These are phyloP conservation scores for Diplodia scrobiculata DNA, from an alignment of 2,329 filamentous ascomycete genomes.

Conservation along the genomic window DNA sequence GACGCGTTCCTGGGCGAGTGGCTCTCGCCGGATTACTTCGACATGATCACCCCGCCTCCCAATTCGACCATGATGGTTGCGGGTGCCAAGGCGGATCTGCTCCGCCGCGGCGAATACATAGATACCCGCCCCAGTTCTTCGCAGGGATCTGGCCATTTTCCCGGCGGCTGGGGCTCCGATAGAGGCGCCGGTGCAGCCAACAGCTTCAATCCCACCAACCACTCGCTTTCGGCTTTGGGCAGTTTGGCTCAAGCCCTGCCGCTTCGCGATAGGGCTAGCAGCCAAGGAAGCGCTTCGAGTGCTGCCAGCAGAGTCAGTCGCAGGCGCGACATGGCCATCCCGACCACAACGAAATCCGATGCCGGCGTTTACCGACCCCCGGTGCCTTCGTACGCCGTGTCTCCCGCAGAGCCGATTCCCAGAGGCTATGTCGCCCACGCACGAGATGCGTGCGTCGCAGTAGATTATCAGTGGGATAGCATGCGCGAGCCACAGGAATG, in stretches of 20 bases:
- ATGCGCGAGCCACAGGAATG: slow-evolving; percentile 76
- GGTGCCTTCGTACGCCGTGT: slow-evolving; percentile 79
- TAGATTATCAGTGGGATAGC: slow-evolving; percentile 98
- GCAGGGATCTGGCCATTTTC: slow-evolving; percentile 53
- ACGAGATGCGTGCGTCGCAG: slow-evolving; percentile 76
- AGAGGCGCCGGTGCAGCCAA: slow-evolving; percentile 28
- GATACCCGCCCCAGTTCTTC: slow-evolving; percentile 48
- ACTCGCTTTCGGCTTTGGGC: slow-evolving; percentile 38
- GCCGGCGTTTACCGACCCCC: slow-evolving; percentile 67
- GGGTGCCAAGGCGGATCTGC: slow-evolving; percentile 81
- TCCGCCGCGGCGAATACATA: slow-evolving; percentile 71
- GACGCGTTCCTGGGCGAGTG: slow-evolving; percentile 96
- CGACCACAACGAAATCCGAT: slow-evolving; percentile 35
- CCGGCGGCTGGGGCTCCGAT: slow-evolving; percentile 57
- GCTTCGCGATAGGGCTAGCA: slow-evolving; percentile 54
- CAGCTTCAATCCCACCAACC: slow-evolving; percentile 31
- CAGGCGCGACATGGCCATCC: slow-evolving; percentile 33
- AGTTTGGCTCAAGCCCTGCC: slow-evolving; percentile 46
- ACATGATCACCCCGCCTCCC: slow-evolving; percentile 86
- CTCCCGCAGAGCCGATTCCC: slow-evolving; percentile 77
- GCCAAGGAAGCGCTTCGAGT: slow-evolving; percentile 35
- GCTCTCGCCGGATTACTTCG: slow-evolving; percentile 91
- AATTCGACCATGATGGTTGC: slow-evolving; percentile 84
- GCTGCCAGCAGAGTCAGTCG: slow-evolving; percentile 38
- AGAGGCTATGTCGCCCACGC: slow-evolving; percentile 87